Evolutionary conservation across 371 early-diverging fungal species (phyloP).

Genomic region (Lichtheimia ornata): DNA sequence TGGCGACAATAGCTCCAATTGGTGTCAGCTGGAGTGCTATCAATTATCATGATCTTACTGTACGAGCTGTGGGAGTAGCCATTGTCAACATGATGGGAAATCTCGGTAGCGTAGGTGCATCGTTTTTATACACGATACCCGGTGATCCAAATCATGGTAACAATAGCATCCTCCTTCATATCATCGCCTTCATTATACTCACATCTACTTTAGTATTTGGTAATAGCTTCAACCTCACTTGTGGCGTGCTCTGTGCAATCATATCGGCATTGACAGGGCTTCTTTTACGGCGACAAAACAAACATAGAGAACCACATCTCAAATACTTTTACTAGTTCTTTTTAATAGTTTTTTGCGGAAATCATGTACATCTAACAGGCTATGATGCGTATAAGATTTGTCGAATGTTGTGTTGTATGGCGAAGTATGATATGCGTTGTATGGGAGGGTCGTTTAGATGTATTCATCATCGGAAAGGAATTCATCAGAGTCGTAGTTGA

Average conservation of each 20-base stretch:
- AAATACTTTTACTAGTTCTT: not conserved
- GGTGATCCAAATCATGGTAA: slow-evolving; percentile 25
- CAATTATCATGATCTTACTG: slow-evolving; percentile 31
- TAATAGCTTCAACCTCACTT: slow-evolving; percentile 12
- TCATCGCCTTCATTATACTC: not conserved
- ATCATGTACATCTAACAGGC: not conserved
- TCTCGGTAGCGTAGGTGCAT: slow-evolving; percentile 34
- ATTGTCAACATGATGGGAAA: slow-evolving; percentile 39
- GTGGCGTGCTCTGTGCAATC: slow-evolving; percentile 4
- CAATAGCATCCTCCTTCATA: not conserved
- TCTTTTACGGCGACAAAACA: slow-evolving; percentile 4
- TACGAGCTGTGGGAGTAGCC: slow-evolving; percentile 38
- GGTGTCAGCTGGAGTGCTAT: slow-evolving; percentile 36
- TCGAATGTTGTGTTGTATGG: too few relatives aligned
- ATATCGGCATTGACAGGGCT: slow-evolving; percentile 6
- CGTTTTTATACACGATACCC: slow-evolving; percentile 30
- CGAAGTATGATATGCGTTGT: too few relatives aligned
- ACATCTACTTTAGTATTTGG: slow-evolving; percentile 18
- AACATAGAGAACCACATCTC: not conserved
- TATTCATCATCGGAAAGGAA: slow-evolving; percentile 44
- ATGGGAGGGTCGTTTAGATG: slow-evolving; percentile 12
- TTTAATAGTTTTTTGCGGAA: slow-evolving; percentile 1
- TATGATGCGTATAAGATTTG: too few relatives aligned
- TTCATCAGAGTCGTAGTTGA: slow-evolving; percentile 57
- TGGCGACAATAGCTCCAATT: slow-evolving; percentile 1